Conservation (phyloP, 768 basidiomycete species). For the Boletus pseudo-olivaceus region DNA sequence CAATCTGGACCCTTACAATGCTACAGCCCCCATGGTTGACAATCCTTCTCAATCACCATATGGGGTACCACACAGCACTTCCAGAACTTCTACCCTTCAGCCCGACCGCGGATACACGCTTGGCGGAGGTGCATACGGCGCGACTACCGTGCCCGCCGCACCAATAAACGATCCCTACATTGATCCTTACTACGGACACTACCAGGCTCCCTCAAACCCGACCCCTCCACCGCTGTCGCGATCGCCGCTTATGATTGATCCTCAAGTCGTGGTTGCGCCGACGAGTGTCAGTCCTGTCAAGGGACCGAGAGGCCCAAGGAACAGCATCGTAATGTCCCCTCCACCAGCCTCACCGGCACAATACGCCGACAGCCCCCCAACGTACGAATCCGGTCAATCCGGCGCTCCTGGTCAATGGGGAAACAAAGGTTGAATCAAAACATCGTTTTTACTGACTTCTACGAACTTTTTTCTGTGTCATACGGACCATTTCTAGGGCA, state of each 20-base stretch:
- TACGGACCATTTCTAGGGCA: slow-evolving; percentile 17
- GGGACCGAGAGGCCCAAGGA: slow-evolving; percentile 40
- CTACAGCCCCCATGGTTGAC: slow-evolving; percentile 16
- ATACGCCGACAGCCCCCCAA: slow-evolving; percentile 59
- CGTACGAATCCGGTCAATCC: slow-evolving; percentile 56
- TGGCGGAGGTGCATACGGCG: slow-evolving; percentile 55
- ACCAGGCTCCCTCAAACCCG: slow-evolving; percentile 14
- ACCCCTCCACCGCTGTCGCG: slow-evolving; percentile 32
- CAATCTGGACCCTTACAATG: slow-evolving; percentile 41
- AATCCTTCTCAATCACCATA: slow-evolving; percentile 16
- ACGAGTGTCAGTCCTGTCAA: slow-evolving; percentile 38
- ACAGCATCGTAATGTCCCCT: slow-evolving; percentile 22
- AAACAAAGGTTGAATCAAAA: slow-evolving; percentile 29
- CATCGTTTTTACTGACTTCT: not conserved
- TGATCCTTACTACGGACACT: slow-evolving; percentile 29
- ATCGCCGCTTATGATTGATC: slow-evolving; percentile 41
- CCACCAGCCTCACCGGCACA: slow-evolving; percentile 9
- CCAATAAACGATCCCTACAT: slow-evolving; percentile 29
- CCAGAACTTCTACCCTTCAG: slow-evolving; percentile 18
- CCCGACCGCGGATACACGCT: slow-evolving; percentile 54
- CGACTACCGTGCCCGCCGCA: slow-evolving; percentile 42
- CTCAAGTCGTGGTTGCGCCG: slow-evolving; percentile 26
- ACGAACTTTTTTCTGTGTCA: not conserved
- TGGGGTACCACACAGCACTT: slow-evolving; percentile 8
- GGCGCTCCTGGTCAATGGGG: slow-evolving; percentile 54